Conservation (phyloP, 495 filamentous ascomycete species). For the Annulohypoxylon moriforme region DNA sequence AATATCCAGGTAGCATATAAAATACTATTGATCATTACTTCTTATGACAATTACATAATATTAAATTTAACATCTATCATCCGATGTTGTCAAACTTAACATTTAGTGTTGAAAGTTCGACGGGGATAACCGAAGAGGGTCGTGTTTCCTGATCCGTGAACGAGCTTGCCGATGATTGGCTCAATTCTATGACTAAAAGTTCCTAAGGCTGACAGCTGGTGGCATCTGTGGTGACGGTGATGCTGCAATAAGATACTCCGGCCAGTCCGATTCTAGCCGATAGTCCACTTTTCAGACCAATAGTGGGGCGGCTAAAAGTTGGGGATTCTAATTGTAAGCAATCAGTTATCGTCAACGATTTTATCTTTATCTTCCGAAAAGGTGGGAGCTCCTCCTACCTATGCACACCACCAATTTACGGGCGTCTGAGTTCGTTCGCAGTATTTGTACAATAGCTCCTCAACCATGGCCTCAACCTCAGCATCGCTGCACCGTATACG, state of each 20-base stretch:
- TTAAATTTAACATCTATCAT: background rate
- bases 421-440: background rate
- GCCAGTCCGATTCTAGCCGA: slow-evolving; percentile 36
- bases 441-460: background rate
- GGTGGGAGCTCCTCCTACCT: background rate
- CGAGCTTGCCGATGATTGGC: slow-evolving; percentile 22
- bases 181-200: background rate
- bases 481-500: slow-evolving; percentile 36
- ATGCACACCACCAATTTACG: slow-evolving; percentile 2
- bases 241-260: background rate
- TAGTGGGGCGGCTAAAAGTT: slow-evolving; percentile 33
- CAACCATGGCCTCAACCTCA: slow-evolving; percentile 41
- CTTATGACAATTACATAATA: background rate
- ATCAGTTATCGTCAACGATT: slow-evolving; percentile 20
- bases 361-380: slow-evolving; percentile 14
- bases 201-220: background rate
- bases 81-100: background rate
- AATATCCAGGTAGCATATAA: background rate
- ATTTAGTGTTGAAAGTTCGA: background rate
- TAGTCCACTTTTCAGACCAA: slow-evolving; percentile 12
- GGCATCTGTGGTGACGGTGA: background rate
- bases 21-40: background rate
- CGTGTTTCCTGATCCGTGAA: slow-evolving; percentile 26
- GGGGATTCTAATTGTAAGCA: slow-evolving; percentile 37
- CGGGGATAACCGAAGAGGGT: background rate